Conservation (phyloP, 164 flowering plant genomes). For the Sedum album region DNA sequence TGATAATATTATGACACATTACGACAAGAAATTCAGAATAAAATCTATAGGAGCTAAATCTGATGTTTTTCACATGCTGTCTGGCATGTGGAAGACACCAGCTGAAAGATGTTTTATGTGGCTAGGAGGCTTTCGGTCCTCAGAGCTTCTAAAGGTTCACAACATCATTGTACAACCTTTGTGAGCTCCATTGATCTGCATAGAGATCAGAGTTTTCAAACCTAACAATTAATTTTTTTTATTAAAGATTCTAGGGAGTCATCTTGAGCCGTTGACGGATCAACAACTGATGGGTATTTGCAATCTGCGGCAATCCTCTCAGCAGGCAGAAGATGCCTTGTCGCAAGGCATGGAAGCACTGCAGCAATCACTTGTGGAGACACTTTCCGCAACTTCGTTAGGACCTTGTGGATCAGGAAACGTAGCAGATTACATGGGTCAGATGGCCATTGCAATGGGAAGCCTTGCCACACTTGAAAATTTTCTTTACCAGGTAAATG, state of each 20-base stretch:
- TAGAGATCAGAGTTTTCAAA: too few relatives aligned
- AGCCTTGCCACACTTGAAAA: not conserved
- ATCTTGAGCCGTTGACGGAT: not conserved
- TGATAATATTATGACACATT: constrained; percentile 68
- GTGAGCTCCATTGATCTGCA: not conserved
- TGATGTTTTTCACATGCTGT: constrained; percentile 84
- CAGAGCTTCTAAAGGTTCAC: not conserved
- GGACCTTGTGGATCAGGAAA: not conserved
- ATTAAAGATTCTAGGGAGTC: not conserved
- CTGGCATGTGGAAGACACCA: constrained; percentile 94
- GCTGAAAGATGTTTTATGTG: constrained; percentile 30
- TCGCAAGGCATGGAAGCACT: constrained; percentile 6
- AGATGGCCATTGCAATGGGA: constrained; percentile 6
- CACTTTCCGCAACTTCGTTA: not conserved
- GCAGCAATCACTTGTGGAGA: constrained; percentile 7
- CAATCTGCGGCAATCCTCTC: constrained; percentile 3
- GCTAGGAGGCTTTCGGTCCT: not conserved
- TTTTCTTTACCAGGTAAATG: not conserved
- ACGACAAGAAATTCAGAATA: constrained; percentile 61
- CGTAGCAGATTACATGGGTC: constrained; percentile 3
- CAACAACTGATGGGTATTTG: constrained; percentile 4
- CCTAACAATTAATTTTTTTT: not conserved
- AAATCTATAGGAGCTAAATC: constrained; percentile 59
- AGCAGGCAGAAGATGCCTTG: constrained; percentile 4
- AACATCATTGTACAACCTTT: not conserved